A percentile compares a stretch with the other conserved stretches of the same genome.
These are phyloP conservation scores for Talaromyces atroroseus DNA, from an alignment of 2,329 filamentous ascomycete genomes.

Conservation along the genomic window DNA sequence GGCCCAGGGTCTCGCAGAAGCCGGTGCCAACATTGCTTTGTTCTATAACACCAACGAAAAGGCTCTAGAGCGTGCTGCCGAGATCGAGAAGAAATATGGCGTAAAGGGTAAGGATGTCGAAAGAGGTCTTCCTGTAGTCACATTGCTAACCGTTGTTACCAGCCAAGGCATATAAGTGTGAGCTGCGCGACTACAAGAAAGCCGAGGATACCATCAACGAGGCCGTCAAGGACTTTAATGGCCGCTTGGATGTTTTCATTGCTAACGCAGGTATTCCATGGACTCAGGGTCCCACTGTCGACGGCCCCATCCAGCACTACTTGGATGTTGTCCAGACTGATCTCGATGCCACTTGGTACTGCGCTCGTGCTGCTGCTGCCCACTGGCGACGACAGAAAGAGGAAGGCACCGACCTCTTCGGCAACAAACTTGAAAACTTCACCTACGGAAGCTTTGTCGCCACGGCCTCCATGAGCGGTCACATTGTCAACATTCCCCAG, in stretches of 20 bases:
- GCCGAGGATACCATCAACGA: conserved; percentile 39
- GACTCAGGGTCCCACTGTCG: conserved; percentile 63
- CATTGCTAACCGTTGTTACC: conserved; percentile 3
- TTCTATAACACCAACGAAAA: conserved; percentile 68
- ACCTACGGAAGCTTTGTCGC: conserved; percentile 66
- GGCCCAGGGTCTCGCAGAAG: conserved; percentile 61
- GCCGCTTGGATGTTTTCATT: conserved; percentile 70
- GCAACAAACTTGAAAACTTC: conserved; percentile 57
- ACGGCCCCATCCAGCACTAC: conserved; percentile 60
- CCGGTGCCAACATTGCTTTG: conserved; percentile 65
- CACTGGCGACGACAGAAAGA: conserved; percentile 67
- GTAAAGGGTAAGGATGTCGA: conserved; percentile 55
- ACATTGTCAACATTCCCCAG: conserved; percentile 73
- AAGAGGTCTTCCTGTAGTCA: neutral
- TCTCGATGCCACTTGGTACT: conserved; percentile 73
- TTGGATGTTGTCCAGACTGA: conserved; percentile 65
- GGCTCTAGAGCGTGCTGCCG: conserved; percentile 55
- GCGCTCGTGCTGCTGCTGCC: conserved; percentile 62
- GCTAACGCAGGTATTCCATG: conserved; percentile 74
- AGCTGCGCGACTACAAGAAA: conserved; percentile 39
- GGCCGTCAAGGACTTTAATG: conserved; percentile 60
- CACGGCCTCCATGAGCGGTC: conserved; percentile 72
- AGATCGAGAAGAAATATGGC: conserved; percentile 60
- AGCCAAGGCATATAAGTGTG: conserved; percentile 48
- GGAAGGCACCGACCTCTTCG: conserved; percentile 59